A percentile compares a stretch with the other conserved stretches of the same genome.
phyloP scores from a whole-genome alignment of 331 rosid genomes.

The Malus hybrid region DNA sequence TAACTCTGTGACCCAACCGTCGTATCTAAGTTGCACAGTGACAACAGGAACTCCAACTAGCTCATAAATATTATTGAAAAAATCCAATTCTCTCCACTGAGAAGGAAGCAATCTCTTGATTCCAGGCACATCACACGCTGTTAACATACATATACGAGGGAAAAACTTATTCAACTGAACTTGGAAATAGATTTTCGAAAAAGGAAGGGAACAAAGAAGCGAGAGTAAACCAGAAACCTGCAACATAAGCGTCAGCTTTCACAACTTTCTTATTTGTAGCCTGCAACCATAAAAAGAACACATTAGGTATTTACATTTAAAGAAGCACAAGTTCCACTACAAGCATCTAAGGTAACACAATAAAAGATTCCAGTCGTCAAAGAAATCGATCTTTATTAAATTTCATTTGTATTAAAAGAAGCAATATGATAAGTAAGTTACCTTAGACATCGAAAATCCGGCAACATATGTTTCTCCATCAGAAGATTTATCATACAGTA shows the following conservation, averaged over 20 bases:
- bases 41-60: conserved; percentile 95
- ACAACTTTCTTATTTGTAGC: conserved; percentile 77
- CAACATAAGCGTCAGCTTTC: conserved; percentile 92
- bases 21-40: conserved; percentile 92
- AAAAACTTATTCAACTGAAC: background rate
- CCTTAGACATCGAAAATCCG: conserved; percentile 89
- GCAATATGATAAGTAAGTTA: conserved; percentile 13
- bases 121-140: conserved; percentile 99
- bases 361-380: background rate
- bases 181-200: background rate
- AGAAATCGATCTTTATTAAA: background rate
- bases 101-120: conserved; percentile 79
- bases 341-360: background rate
- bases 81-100: conserved; percentile 71
- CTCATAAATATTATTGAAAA: conserved; percentile 76
- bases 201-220: background rate
- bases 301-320: conserved; percentile 2
- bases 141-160: conserved; percentile 28
- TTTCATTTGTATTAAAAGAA: conserved; percentile 1
- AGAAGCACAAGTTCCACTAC: background rate
- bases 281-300: conserved; percentile 30
- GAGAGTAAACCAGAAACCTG: conserved; percentile 53
- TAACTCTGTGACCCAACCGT: conserved; percentile 95
- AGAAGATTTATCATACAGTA: conserved; percentile 63
- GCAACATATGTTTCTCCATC: conserved; percentile 61